These are phyloP conservation scores for Xylaria cubensis DNA, from an alignment of 495 filamentous ascomycete genomes.

Conservation along the genomic window DNA sequence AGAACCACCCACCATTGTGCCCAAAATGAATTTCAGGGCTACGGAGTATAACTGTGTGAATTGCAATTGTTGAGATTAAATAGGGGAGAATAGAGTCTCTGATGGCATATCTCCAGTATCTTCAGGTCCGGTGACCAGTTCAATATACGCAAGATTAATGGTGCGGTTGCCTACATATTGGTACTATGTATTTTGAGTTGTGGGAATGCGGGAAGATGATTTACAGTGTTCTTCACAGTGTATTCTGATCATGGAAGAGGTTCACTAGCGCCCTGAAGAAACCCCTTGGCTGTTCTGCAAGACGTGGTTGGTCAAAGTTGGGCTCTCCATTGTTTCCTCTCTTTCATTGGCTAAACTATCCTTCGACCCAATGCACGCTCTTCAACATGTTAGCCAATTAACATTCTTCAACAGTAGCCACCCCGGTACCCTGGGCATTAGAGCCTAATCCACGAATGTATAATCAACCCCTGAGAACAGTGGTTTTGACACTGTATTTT, in stretches of 20 bases:
- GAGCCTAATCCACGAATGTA: slow-evolving; percentile 15
- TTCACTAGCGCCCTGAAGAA: slow-evolving; percentile 21
- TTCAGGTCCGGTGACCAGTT: neutral
- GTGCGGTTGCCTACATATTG: neutral
- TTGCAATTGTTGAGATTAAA: neutral
- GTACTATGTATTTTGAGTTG: neutral
- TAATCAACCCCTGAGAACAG: slow-evolving; percentile 9
- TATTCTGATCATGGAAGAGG: neutral
- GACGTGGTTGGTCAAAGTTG: slow-evolving; percentile 4
- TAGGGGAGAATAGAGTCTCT: neutral
- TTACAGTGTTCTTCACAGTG: neutral
- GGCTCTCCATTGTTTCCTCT: neutral
- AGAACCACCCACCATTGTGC: neutral
- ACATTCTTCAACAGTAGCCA: neutral
- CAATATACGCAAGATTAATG: neutral
- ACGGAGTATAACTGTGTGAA: neutral
- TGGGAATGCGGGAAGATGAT: slow-evolving; percentile 6
- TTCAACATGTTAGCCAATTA: neutral
- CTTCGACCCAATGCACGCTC: slow-evolving; percentile 19
- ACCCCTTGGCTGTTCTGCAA: neutral
- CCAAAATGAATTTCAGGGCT: neutral
- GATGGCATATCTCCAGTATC: neutral
- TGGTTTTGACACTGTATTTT: neutral
- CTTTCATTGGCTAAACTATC: slow-evolving; percentile 14
- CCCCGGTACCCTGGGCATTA: neutral